Evolutionary conservation across 169 alveolate genomes (phyloP).

Genomic region (Plasmodium chabaudi): DNA sequence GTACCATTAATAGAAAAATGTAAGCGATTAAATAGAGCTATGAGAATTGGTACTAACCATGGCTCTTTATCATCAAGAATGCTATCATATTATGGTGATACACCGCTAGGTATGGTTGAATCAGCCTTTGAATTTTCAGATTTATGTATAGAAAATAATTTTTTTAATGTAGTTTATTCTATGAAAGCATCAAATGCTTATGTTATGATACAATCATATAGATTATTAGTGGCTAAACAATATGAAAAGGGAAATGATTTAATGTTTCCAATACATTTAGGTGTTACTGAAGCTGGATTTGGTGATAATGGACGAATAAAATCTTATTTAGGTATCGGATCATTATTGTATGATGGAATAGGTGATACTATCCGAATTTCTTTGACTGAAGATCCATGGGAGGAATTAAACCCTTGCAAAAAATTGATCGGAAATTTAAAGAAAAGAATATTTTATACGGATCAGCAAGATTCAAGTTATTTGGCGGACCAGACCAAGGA

Average conservation of each 20-base stretch:
- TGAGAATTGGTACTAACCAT: constrained; percentile 89
- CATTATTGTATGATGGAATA: constrained; percentile 89
- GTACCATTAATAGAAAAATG: constrained; percentile 87
- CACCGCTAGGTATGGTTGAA: constrained; percentile 90
- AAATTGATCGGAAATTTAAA: constrained; percentile 68
- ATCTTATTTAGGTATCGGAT: constrained; percentile 88
- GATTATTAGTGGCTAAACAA: constrained; percentile 84
- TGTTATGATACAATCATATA: constrained; percentile 88
- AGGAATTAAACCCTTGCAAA: constrained; percentile 83
- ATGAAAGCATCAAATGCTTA: constrained; percentile 88
- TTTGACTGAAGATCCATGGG: constrained; percentile 91
- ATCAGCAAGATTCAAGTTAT: background rate
- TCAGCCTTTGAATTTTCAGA: constrained; percentile 89
- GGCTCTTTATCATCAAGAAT: constrained; percentile 88
- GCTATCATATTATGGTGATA: constrained; percentile 88
- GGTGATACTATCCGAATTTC: constrained; percentile 92
- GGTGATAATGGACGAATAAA: constrained; percentile 89
- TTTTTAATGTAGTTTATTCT: constrained; percentile 85
- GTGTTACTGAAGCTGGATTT: constrained; percentile 92
- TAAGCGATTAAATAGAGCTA: constrained; percentile 81
- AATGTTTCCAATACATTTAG: constrained; percentile 88
- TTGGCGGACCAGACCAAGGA: background rate
- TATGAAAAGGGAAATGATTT: constrained; percentile 19
- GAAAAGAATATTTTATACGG: constrained; percentile 43
- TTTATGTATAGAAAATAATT: constrained; percentile 83